A percentile compares a stretch with the other conserved stretches of the same genome.
These are phyloP conservation scores for Aspergillus puulaauensis DNA, from an alignment of 2,329 filamentous ascomycete genomes.

Conservation along the genomic window DNA sequence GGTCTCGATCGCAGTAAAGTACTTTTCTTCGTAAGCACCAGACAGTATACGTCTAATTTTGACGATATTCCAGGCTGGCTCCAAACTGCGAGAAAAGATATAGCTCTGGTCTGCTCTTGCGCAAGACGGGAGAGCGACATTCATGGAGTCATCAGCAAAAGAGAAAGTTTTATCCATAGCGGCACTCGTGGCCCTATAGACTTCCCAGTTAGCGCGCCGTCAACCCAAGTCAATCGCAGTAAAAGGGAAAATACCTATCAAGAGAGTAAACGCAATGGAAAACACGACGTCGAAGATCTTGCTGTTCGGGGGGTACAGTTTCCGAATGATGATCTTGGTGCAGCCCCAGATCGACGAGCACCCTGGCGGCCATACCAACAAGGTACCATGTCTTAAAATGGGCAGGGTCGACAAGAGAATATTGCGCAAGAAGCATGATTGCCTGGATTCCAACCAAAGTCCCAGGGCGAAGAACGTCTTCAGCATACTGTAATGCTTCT, in stretches of 20 bases:
- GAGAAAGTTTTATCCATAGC: slow-evolving; percentile 86
- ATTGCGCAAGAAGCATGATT: slow-evolving; percentile 80
- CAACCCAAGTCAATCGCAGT: background rate
- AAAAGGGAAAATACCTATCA: slow-evolving; percentile 63
- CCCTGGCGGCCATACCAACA: slow-evolving; percentile 84
- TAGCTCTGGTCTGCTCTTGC: slow-evolving; percentile 38
- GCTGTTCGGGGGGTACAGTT: slow-evolving; percentile 63
- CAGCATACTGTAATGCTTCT: slow-evolving; percentile 72
- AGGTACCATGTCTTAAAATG: slow-evolving; percentile 95
- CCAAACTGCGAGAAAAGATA: slow-evolving; percentile 58
- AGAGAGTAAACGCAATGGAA: slow-evolving; percentile 91
- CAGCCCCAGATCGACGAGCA: slow-evolving; percentile 83
- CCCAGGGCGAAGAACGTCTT: slow-evolving; percentile 80
- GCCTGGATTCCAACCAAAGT: slow-evolving; percentile 85
- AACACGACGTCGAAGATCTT: slow-evolving; percentile 77
- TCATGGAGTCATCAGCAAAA: slow-evolving; percentile 84
- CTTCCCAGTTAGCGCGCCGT: background rate
- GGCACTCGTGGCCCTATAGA: slow-evolving; percentile 76
- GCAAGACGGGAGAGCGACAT: slow-evolving; percentile 70
- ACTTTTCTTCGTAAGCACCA: slow-evolving; percentile 83
- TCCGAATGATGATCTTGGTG: slow-evolving; percentile 85
- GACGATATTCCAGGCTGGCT: slow-evolving; percentile 75
- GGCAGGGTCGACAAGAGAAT: slow-evolving; percentile 83
- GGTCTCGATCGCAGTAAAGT: slow-evolving; percentile 71
- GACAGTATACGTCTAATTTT: slow-evolving; percentile 84